Evolutionary conservation across 495 filamentous ascomycete species (phyloP), one percentile per base, ranked within the genome.

Genomic region (Bombardia bombarda): DNA sequence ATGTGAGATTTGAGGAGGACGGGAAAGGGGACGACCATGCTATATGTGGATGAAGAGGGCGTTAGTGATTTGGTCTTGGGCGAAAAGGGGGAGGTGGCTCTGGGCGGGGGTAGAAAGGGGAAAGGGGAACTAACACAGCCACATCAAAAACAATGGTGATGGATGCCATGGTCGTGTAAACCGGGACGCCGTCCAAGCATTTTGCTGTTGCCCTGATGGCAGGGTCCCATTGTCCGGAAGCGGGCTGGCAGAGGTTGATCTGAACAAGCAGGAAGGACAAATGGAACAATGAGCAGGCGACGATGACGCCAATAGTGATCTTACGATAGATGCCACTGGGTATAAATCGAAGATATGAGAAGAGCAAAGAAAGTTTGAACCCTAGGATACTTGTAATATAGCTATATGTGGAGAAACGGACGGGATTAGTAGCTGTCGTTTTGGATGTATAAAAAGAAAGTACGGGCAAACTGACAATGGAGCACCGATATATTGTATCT

Each of bases 321-420:
- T 55, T 42, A 18, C 62, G 58, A 51, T 74, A 74, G 17, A 42
- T 34, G 14, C 61, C 58, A 21, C 65, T 55, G 6, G 71, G 67
- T 1, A 67, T 61, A 40, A 76, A 71, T 22, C 74, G 69, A 5
- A 71, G 52, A 43, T 77, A 77, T 4, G 67, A 71, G 14, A 65
- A 43, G 12, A 77, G 52, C 12, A 77, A 51, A 26, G 68, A 66
- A 14, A 73, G 52, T 42, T 79, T 79, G 58, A 77, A 79, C 4
- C 68, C 67, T 20, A 77, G 60, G 14, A 76, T 62, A 28, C 62
- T 61, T 6, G 54, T 42, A 38, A 68, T 63, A 38, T 71, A 71
- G 30, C 63, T 68, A 8, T 37, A n/a, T n/a, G n/a, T n/a, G n/a
- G 13, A 19, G n/a, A 20, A 14, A 17, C 14, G 13, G n/a, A 30